phyloP scores from a whole-genome alignment of 2,329 filamentous ascomycete species.

The Acephala macrosclerotiorum region DNA sequence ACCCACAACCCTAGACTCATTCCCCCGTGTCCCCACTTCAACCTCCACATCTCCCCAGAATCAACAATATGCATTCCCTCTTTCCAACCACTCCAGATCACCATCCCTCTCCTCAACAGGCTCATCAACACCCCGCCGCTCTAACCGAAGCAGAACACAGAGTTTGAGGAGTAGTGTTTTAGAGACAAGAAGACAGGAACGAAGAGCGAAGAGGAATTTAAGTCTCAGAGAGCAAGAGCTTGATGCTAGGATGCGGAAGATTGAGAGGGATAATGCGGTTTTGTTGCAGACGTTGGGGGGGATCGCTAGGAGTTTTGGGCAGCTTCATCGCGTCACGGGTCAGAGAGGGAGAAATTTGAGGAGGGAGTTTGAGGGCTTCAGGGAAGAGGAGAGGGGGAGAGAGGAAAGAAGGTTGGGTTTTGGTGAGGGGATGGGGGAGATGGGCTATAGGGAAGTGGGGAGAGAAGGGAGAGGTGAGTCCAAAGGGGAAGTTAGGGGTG shows the following conservation, averaged over 20 bases:
- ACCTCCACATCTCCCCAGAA: no score
- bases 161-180: slow-evolving; percentile 14
- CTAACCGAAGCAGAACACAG: background rate
- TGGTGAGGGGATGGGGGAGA: background rate
- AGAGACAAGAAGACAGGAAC: slow-evolving; percentile 23
- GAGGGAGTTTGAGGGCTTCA: slow-evolving; percentile 7
- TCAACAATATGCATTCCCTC: background rate
- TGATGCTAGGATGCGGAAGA: slow-evolving; percentile 32
- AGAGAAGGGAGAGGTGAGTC: slow-evolving; percentile 1
- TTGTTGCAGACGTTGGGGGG: slow-evolving; percentile 33
- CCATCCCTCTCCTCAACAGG: slow-evolving; percentile 7
- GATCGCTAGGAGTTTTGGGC: slow-evolving; percentile 32
- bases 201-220: slow-evolving; percentile 29
- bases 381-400: background rate
- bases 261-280: slow-evolving; percentile 39
- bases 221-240: slow-evolving; percentile 33
- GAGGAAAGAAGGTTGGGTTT: slow-evolving; percentile 9
- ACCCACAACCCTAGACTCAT: background rate
- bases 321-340: slow-evolving; percentile 13
- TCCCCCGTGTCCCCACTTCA: no score
- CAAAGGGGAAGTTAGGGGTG: slow-evolving; percentile 1
- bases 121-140: background rate
- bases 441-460: slow-evolving; percentile 6
- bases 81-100: slow-evolving; percentile 9
- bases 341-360: slow-evolving; percentile 4